Conservation (phyloP, 345 rosid species). For the Diplotaxis tenuifolia region DNA sequence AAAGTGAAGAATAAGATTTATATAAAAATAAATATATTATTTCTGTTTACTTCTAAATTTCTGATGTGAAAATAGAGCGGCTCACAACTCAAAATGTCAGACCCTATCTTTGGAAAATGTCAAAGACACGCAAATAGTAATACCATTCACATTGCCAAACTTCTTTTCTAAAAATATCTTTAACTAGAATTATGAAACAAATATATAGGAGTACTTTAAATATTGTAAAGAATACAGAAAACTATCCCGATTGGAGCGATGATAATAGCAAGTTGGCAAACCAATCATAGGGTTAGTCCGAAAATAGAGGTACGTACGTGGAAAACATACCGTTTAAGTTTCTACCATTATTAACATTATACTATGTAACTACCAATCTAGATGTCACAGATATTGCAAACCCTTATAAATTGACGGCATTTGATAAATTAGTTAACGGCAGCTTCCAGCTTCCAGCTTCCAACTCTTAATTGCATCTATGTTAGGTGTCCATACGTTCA, state of each 20-base stretch:
- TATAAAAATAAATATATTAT: neutral
- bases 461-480: neutral
- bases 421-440: neutral
- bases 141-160: slow-evolving; percentile 17
- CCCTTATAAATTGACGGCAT: slow-evolving; percentile 29
- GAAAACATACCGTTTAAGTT: neutral
- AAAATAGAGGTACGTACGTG: neutral
- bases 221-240: too few relatives aligned
- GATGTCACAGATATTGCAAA: slow-evolving; percentile 14
- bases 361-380: neutral
- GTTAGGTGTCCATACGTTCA: slow-evolving; percentile 3
- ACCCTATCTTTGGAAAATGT: slow-evolving; percentile 8
- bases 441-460: slow-evolving; percentile 30
- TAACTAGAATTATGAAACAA: neutral
- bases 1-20: neutral
- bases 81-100: slow-evolving; percentile 31
- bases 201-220: too few relatives aligned
- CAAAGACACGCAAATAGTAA: slow-evolving; percentile 25
- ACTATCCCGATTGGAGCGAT: neutral
- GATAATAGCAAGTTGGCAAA: slow-evolving; percentile 1
- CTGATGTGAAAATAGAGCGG: slow-evolving; percentile 26
- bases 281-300: slow-evolving; percentile 2
- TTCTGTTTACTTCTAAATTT: neutral
- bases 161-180: neutral
- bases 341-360: slow-evolving; percentile 16